These are phyloP conservation scores for Lathyrus aphaca DNA, from an alignment of 306 rosid species.

Conservation along the genomic window DNA sequence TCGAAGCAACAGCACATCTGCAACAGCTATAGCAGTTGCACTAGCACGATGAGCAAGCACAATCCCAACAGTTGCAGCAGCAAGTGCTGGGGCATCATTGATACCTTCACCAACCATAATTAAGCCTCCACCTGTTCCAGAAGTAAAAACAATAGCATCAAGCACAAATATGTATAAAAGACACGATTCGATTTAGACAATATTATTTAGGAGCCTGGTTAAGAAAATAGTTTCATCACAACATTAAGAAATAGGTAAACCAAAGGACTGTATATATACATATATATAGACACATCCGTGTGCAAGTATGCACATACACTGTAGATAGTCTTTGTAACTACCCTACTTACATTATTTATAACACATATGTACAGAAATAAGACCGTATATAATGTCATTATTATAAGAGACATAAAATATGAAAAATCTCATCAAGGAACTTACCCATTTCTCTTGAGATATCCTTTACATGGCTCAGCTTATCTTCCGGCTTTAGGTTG, in stretches of 20 bases:
- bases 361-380: constrained; percentile 15
- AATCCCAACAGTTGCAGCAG: constrained; percentile 95
- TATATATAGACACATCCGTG: too few species aligned
- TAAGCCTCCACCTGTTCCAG: constrained; percentile 82
- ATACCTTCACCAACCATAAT: constrained; percentile 99
- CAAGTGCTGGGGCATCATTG: constrained; percentile 98
- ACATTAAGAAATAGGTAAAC: not conserved
- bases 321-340: not conserved
- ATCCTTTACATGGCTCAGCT: constrained; percentile 85
- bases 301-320: too few species aligned
- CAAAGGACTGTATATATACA: too few species aligned
- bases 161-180: constrained; percentile 18
- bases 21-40: constrained; percentile 96
- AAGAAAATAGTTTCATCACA: not conserved
- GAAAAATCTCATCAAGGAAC: constrained; percentile 26
- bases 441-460: constrained; percentile 84
- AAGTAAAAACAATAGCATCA: constrained; percentile 21
- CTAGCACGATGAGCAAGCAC: constrained; percentile 97
- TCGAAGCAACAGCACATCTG: constrained; percentile 81
- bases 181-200: constrained; percentile 25
- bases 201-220: constrained; percentile 18
- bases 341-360: not conserved
- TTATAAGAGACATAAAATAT: constrained; percentile 10
- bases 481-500: constrained; percentile 97
- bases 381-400: constrained; percentile 13